These are phyloP conservation scores for Castanea crenata DNA, from an alignment of 306 rosid genomes.

Conservation along the genomic window DNA sequence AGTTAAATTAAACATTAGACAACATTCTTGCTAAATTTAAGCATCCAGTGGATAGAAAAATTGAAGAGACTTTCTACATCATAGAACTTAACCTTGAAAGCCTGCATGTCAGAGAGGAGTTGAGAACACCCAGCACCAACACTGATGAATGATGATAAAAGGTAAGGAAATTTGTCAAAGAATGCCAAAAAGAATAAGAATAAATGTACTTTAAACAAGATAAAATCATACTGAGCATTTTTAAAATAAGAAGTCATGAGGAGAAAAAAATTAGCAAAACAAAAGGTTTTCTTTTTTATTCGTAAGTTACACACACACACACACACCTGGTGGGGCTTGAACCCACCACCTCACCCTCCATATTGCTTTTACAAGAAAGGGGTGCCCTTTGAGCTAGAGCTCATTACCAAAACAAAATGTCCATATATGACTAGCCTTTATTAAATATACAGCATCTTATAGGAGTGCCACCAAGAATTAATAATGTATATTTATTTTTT, in stretches of 20 bases:
- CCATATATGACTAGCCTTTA: not conserved
- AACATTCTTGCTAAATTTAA: slow-evolving; percentile 17
- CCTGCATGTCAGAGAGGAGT: slow-evolving; percentile 99
- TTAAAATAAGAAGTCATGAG: not conserved
- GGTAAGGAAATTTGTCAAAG: slow-evolving; percentile 39
- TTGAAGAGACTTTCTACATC: slow-evolving; percentile 24
- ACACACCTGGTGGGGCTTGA: too few relatives aligned
- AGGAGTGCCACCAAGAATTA: not conserved
- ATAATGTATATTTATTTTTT: too few relatives aligned
- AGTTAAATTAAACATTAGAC: slow-evolving; percentile 22
- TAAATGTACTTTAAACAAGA: not conserved
- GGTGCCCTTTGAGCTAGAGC: too few relatives aligned
- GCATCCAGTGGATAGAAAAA: slow-evolving; percentile 16
- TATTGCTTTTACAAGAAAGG: too few relatives aligned
- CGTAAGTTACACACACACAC: too few relatives aligned
- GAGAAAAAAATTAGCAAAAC: slow-evolving; percentile 6
- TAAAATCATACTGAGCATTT: not conserved
- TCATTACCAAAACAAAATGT: not conserved
- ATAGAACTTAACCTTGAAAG: slow-evolving; percentile 77
- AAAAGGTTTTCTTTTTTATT: too few relatives aligned
- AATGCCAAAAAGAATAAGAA: slow-evolving; percentile 6
- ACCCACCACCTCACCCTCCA: too few relatives aligned
- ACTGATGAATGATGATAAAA: slow-evolving; percentile 69
- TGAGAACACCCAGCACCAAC: slow-evolving; percentile 99
- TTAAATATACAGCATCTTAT: not conserved